phyloP scores from a whole-genome alignment of 495 filamentous ascomycete species.

The Collariella sp. region DNA sequence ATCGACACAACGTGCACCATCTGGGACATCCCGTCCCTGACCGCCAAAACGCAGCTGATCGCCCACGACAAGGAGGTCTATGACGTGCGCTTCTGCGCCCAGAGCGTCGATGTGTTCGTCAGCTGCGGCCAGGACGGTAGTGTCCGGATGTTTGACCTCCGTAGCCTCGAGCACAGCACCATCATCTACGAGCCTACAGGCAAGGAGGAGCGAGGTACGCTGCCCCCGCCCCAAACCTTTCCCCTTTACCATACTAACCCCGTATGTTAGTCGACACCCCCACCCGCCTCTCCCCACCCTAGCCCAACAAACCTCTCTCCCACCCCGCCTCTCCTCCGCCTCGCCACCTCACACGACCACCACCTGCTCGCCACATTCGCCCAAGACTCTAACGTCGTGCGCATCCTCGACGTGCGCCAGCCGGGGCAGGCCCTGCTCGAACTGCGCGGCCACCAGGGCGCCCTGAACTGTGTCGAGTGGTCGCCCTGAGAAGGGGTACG shows the following conservation, averaged over 20 bases:
- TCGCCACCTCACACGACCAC: constrained; percentile 90
- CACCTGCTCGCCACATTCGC: constrained; percentile 96
- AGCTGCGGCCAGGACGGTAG: constrained; percentile 96
- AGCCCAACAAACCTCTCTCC: constrained; percentile 63
- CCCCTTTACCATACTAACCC: constrained; percentile 13
- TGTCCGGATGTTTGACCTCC: constrained; percentile 96
- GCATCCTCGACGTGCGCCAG: constrained; percentile 93
- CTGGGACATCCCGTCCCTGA: constrained; percentile 97
- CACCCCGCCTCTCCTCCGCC: constrained; percentile 77
- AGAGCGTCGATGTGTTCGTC: constrained; percentile 94
- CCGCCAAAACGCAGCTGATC: constrained; percentile 96
- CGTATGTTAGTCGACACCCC: constrained; percentile 27
- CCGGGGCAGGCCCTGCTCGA: constrained; percentile 92
- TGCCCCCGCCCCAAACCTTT: background rate
- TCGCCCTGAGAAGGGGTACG: constrained; percentile 72
- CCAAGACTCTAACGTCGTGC: constrained; percentile 82
- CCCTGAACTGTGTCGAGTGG: constrained; percentile 93
- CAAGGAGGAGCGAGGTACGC: constrained; percentile 73
- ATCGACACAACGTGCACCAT: constrained; percentile 99
- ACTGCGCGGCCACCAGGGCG: constrained; percentile 78
- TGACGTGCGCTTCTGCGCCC: constrained; percentile 94
- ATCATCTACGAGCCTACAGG: constrained; percentile 97
- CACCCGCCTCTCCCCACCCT: constrained; percentile 50
- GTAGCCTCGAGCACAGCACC: constrained; percentile 94
- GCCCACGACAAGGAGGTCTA: constrained; percentile 99